These are phyloP conservation scores for sorghum (Sorghum bicolor) DNA, from an alignment of 176 grass and related monocot genomes.

Conservation along the genomic window DNA sequence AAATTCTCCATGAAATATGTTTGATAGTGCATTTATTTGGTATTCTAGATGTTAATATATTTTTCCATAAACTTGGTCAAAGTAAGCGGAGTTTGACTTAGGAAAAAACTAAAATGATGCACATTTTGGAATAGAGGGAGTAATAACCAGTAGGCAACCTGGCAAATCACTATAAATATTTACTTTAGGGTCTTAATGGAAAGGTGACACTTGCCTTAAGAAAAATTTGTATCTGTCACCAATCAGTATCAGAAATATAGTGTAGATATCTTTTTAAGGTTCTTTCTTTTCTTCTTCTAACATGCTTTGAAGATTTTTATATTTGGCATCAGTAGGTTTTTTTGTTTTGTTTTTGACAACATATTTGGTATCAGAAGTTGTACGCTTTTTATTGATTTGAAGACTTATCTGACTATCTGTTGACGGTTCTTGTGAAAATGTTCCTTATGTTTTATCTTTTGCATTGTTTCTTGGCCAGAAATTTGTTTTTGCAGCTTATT, in stretches of 20 bases:
- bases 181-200: not conserved
- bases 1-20: not conserved
- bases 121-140: not conserved
- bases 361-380: not conserved
- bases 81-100: not conserved
- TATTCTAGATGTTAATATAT: not conserved
- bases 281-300: slow-evolving; percentile 20
- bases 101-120: not conserved
- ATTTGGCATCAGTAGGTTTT: not conserved
- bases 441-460: slow-evolving; percentile 6
- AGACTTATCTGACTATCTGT: not conserved
- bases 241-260: not conserved
- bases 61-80: not conserved
- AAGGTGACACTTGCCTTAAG: not conserved
- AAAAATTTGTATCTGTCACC: not conserved
- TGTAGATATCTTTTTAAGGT: not conserved
- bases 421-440: not conserved
- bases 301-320: slow-evolving; percentile 8
- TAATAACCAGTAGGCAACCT: not conserved
- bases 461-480: not conserved
- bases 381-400: slow-evolving; percentile 1
- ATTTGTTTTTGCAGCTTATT: slow-evolving; percentile 2
- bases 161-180: not conserved
- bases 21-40: not conserved
- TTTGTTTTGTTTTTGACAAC: too few relatives aligned